A percentile compares a stretch with the other conserved stretches of the same genome.
phyloP scores from a whole-genome alignment of 768 basidiomycete genomes.

The Termitomyces sp. region DNA sequence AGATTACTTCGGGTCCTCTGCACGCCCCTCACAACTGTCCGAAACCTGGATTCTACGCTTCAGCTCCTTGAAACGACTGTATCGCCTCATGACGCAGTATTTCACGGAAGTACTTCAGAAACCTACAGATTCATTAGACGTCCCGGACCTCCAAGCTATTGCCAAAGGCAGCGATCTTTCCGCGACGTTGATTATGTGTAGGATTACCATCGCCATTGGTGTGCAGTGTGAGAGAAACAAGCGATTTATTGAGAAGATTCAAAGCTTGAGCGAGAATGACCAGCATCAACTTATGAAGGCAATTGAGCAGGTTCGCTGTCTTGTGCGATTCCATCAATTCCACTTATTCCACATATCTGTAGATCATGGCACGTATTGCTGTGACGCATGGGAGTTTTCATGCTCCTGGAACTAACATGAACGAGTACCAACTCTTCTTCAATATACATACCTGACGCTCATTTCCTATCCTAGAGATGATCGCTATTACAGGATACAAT shows the following conservation, averaged over 20 bases:
- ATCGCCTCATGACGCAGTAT: conserved; percentile 86
- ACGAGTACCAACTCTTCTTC: conserved; percentile 48
- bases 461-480: conserved; percentile 57
- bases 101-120: conserved; percentile 81
- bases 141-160: conserved; percentile 83
- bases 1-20: conserved; percentile 67
- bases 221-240: conserved; percentile 89
- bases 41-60: conserved; percentile 92
- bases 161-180: conserved; percentile 67
- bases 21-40: conserved; percentile 55
- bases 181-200: conserved; percentile 71
- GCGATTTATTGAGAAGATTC: conserved; percentile 86
- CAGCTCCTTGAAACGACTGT: conserved; percentile 76
- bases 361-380: conserved; percentile 78
- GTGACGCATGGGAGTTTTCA: conserved; percentile 41
- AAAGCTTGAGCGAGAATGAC: conserved; percentile 72
- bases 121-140: conserved; percentile 70
- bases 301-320: conserved; percentile 73
- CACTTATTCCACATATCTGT: background rate
- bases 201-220: conserved; percentile 78
- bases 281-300: conserved; percentile 91
- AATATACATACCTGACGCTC: conserved; percentile 3
- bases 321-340: background rate
- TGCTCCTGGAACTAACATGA: conserved; percentile 60
- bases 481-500: conserved; percentile 84